phyloP scores from a whole-genome alignment of 177 flowering plant species.

The Vitis hybrid region DNA sequence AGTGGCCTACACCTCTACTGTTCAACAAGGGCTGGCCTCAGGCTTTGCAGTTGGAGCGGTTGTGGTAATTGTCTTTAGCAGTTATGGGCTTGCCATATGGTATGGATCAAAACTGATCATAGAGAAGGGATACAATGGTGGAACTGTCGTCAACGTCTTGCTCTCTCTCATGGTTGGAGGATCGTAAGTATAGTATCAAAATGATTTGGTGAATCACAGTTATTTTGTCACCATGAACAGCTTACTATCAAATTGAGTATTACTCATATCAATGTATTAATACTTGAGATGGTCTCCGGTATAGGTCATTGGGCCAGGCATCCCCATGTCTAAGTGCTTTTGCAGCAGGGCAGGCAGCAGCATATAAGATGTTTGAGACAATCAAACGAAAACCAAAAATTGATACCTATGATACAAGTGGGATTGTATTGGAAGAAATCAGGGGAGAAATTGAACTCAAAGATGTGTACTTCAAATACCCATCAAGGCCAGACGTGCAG shows the following conservation, averaged over 20 bases:
- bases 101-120: constrained; percentile 65
- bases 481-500: constrained; percentile 47
- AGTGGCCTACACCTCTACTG: constrained; percentile 41
- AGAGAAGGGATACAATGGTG: constrained; percentile 69
- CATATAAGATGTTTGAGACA: constrained; percentile 75
- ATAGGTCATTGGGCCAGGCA: constrained; percentile 65
- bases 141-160: constrained; percentile 62
- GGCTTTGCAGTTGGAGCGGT: constrained; percentile 62
- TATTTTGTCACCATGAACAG: too few species aligned
- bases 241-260: too few species aligned
- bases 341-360: constrained; percentile 74
- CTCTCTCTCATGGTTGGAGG: constrained; percentile 68
- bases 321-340: constrained; percentile 62
- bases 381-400: constrained; percentile 57
- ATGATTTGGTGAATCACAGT: neutral
- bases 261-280: too few species aligned
- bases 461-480: constrained; percentile 64
- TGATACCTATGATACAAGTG: constrained; percentile 48
- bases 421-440: constrained; percentile 48
- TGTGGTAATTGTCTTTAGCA: constrained; percentile 31
- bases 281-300: neutral
- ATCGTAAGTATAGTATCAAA: constrained; percentile 44
- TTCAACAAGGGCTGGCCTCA: constrained; percentile 54
- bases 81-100: constrained; percentile 73
- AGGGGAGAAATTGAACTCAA: constrained; percentile 61